phyloP scores from a whole-genome alignment of 2,329 filamentous ascomycete species.

The Diaporthe vexans region DNA sequence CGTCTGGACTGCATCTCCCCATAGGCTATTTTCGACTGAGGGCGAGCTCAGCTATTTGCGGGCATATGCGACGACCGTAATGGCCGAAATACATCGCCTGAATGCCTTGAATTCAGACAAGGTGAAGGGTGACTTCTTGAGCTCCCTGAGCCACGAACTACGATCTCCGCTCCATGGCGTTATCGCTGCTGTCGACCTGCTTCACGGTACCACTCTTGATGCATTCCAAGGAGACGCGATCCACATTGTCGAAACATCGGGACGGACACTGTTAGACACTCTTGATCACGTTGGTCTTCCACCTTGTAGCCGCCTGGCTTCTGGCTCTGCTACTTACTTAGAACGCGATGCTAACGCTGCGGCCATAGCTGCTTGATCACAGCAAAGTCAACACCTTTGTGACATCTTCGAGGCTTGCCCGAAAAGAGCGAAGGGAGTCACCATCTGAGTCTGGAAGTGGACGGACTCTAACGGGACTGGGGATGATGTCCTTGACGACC shows the following conservation, averaged over 20 bases:
- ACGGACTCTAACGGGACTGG: constrained; percentile 6
- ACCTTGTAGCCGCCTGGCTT: background rate
- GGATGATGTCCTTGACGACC: constrained; percentile 49
- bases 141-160: constrained; percentile 70
- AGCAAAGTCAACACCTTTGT: constrained; percentile 62
- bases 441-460: background rate
- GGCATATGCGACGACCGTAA: constrained; percentile 66
- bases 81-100: constrained; percentile 67
- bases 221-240: constrained; percentile 59
- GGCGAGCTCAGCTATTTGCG: constrained; percentile 60
- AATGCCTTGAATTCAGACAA: constrained; percentile 52
- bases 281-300: constrained; percentile 55
- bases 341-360: background rate
- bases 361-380: constrained; percentile 56
- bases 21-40: constrained; percentile 45
- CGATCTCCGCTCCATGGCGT: constrained; percentile 70
- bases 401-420: constrained; percentile 33
- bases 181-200: constrained; percentile 64
- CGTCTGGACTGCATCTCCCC: constrained; percentile 13
- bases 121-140: constrained; percentile 68
- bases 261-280: constrained; percentile 62
- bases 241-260: constrained; percentile 63
- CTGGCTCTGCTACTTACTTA: background rate
- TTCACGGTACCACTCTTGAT: constrained; percentile 57
- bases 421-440: background rate